These are phyloP conservation scores for Albizia julibrissin DNA, from an alignment of 306 rosid genomes.

Conservation along the genomic window DNA sequence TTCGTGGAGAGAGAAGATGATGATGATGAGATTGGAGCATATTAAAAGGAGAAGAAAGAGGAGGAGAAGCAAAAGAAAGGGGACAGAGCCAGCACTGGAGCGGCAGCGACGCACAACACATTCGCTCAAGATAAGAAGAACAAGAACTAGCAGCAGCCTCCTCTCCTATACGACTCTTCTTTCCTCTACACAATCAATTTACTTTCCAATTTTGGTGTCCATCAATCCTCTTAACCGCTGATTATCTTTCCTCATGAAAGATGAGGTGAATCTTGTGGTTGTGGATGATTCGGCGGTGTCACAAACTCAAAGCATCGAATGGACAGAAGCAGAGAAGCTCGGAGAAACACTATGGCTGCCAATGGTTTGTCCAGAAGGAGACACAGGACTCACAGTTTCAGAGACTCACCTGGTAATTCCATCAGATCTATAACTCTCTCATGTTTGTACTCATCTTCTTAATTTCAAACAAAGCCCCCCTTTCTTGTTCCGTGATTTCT, in stretches of 20 bases:
- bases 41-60: not conserved
- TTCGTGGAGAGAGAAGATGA: constrained; percentile 16
- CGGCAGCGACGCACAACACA: not conserved
- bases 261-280: constrained; percentile 39
- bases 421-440: constrained; percentile 36
- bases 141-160: not conserved
- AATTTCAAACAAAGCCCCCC: not conserved
- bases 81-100: not conserved
- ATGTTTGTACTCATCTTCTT: not conserved
- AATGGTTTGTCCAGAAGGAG: constrained; percentile 58
- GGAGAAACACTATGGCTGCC: constrained; percentile 57
- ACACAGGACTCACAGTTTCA: constrained; percentile 68
- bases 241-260: constrained; percentile 48
- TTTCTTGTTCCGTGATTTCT: constrained; percentile 28
- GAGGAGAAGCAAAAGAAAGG: not conserved
- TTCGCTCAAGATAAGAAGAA: not conserved
- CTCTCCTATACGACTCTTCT: constrained; percentile 1
- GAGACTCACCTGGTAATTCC: constrained; percentile 91
- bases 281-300: constrained; percentile 40
- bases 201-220: constrained; percentile 10
- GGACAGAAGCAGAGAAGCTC: constrained; percentile 88
- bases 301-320: constrained; percentile 41
- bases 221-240: constrained; percentile 21
- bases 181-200: constrained; percentile 25
- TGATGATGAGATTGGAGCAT: constrained; percentile 51